phyloP scores from a whole-genome alignment of 2,329 filamentous ascomycete species.

The Fusarium kyushuense region DNA sequence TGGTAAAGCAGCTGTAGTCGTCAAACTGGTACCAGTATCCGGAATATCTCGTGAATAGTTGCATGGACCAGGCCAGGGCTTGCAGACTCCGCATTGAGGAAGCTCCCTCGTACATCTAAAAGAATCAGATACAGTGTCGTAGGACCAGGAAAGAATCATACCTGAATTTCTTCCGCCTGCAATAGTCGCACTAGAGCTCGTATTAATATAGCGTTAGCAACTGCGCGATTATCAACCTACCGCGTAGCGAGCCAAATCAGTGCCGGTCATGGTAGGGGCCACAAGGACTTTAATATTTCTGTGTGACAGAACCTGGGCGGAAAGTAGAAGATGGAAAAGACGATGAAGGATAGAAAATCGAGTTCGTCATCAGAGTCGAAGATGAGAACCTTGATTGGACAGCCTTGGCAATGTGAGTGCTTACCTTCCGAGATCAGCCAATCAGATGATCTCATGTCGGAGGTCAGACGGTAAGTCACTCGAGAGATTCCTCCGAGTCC shows the following conservation, averaged over 20 bases:
- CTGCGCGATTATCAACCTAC: neutral
- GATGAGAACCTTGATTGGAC: neutral
- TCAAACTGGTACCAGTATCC: no score
- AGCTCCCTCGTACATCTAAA: slow-evolving; percentile 12
- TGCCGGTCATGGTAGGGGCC: no score
- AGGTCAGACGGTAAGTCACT: rapidly evolving
- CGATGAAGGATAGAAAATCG: neutral
- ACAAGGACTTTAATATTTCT: no score
- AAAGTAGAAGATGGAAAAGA: neutral
- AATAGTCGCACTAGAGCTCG: slow-evolving; percentile 5
- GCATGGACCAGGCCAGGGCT: slow-evolving; percentile 10
- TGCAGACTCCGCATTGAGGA: slow-evolving; percentile 12
- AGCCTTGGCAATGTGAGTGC: neutral
- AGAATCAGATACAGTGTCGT: neutral
- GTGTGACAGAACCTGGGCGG: neutral
- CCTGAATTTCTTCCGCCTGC: slow-evolving; percentile 16
- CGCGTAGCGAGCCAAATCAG: neutral
- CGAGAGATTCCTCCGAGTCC: neutral
- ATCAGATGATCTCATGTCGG: neutral
- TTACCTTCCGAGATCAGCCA: slow-evolving; percentile 1
- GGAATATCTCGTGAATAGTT: slow-evolving; percentile 7
- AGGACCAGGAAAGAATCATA: neutral
- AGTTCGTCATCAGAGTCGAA: neutral
- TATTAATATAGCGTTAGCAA: neutral
- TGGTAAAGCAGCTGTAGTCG: rapidly evolving